Conservation (phyloP, 2,329 filamentous ascomycete species). For the Curvularia lunata region DNA sequence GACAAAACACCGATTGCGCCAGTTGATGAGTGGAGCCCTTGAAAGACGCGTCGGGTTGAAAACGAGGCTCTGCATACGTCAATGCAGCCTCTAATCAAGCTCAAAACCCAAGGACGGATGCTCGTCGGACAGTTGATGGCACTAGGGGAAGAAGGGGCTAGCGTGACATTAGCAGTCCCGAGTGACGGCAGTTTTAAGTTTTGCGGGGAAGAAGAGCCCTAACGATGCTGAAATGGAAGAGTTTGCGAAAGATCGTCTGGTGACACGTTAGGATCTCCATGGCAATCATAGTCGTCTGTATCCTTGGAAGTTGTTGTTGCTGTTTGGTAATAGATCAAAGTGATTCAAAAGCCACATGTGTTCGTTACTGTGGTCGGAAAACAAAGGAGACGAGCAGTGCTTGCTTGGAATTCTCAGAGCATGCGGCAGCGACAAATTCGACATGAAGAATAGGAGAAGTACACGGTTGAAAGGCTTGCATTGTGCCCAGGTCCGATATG, state of each 20-base stretch:
- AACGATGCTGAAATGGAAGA: slow-evolving; percentile 21
- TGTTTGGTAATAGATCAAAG: slow-evolving; percentile 8
- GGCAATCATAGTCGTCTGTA: not conserved
- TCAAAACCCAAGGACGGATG: slow-evolving; percentile 34
- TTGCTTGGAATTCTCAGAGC: not conserved
- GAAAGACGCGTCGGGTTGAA: slow-evolving; percentile 29
- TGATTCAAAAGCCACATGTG: not conserved
- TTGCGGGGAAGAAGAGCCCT: slow-evolving; percentile 25
- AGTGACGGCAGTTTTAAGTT: slow-evolving; percentile 5
- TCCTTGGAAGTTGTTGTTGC: not conserved
- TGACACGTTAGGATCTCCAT: slow-evolving; percentile 9
- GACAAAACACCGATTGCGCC: not conserved
- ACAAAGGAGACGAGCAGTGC: not conserved
- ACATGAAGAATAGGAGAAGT: not conserved
- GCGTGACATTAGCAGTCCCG: slow-evolving; percentile 18
- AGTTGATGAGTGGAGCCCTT: not conserved
- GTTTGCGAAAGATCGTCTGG: slow-evolving; percentile 24
- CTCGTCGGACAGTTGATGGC: slow-evolving; percentile 39
- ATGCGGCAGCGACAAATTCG: not conserved
- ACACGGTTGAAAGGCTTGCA: too few species aligned
- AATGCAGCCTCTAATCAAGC: not conserved
- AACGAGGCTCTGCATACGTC: slow-evolving; percentile 29
- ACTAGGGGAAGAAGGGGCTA: slow-evolving; percentile 26
- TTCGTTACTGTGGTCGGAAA: not conserved
- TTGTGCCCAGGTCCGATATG: slow-evolving; percentile 30